Percentiles rank a stretch among this genome's conserved stretches.
These are phyloP conservation scores for Plectosphaerella cucumerina DNA, from an alignment of 2,329 filamentous ascomycete species.

Conservation along the genomic window DNA sequence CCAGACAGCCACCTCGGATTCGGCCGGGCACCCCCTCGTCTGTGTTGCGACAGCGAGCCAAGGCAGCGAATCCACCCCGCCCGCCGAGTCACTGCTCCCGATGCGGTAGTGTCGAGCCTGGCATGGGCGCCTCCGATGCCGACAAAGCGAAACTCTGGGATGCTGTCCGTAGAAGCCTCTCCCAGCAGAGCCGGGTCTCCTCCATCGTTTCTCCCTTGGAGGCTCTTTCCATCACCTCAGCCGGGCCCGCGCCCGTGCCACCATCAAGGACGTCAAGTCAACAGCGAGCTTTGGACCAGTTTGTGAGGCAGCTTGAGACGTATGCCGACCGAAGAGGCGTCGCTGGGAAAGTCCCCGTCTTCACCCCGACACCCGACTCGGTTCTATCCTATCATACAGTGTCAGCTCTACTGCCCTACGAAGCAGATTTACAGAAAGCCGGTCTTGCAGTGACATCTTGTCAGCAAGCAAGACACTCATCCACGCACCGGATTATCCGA, in stretches of 20 bases:
- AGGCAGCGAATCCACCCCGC: no score
- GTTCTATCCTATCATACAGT: constrained; percentile 45
- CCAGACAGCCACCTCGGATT: no score
- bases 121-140: neutral
- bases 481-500: no score
- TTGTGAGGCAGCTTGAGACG: constrained; percentile 11
- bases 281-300: constrained; percentile 32
- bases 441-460: constrained; percentile 53
- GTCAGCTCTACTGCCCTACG: constrained; percentile 48
- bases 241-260: constrained; percentile 1
- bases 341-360: constrained; percentile 30
- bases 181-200: constrained; percentile 13
- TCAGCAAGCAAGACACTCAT: constrained; percentile 26
- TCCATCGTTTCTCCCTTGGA: constrained; percentile 8
- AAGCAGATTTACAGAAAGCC: constrained; percentile 46
- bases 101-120: no score
- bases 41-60: no score
- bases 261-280: constrained; percentile 39
- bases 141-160: constrained; percentile 12
- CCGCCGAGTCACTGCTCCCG: no score
- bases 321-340: constrained; percentile 25
- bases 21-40: no score
- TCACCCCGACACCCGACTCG: constrained; percentile 37
- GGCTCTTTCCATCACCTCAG: constrained; percentile 1
- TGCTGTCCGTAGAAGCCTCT: constrained; percentile 11